These are phyloP conservation scores for Saccharum officinarum DNA, from an alignment of 176 grass and related monocot species.

Conservation along the genomic window DNA sequence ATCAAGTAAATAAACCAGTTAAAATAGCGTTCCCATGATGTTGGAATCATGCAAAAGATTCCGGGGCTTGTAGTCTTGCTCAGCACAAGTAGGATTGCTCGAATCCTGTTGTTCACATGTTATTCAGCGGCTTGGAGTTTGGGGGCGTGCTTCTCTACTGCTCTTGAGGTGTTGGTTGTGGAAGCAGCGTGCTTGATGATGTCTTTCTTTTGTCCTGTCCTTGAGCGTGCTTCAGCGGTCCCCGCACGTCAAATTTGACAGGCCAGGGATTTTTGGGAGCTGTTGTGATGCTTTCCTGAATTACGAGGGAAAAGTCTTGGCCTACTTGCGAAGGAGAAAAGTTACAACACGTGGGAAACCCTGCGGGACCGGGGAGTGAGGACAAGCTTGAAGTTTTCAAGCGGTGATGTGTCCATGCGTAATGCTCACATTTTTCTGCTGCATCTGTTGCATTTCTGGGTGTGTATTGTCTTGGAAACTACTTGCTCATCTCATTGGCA, in stretches of 20 bases:
- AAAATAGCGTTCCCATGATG: neutral
- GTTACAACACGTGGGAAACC: neutral
- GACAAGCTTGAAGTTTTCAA: neutral
- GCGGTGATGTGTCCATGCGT: neutral
- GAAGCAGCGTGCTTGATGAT: neutral
- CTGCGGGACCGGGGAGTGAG: neutral
- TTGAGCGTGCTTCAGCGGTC: neutral
- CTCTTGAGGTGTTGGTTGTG: neutral
- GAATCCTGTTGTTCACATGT: neutral
- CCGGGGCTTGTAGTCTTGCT: neutral
- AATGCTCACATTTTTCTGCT: neutral
- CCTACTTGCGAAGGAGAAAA: neutral
- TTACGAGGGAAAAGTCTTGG: neutral
- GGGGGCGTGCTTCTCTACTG: neutral
- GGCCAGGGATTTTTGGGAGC: neutral
- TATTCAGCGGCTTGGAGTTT: neutral
- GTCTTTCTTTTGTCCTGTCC: neutral
- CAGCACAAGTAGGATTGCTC: neutral
- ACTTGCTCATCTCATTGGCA: conserved; percentile 35
- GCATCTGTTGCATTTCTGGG: neutral
- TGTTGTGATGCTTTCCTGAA: neutral
- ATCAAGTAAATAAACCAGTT: neutral
- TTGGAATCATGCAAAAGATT: neutral
- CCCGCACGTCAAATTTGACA: neutral
- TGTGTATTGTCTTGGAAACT: conserved; percentile 1